Conservation (phyloP, 352 stramenopile species). For the Discostella stelligera region DNA sequence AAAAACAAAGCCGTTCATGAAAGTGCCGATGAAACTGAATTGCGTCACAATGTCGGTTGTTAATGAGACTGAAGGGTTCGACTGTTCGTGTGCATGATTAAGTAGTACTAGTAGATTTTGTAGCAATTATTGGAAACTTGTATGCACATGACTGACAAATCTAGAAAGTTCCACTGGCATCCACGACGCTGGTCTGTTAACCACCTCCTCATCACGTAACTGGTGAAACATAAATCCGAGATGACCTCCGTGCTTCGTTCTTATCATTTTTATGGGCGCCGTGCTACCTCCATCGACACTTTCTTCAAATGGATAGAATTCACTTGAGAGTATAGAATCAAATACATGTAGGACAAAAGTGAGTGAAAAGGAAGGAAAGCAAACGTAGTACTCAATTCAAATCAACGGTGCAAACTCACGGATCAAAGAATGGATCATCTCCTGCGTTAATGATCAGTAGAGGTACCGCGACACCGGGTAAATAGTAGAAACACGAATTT, state of each 20-base stretch:
- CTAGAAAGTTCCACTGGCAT: conserved; percentile 59
- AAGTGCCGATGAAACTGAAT: background rate
- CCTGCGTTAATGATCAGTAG: conserved; percentile 63
- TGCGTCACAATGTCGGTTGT: background rate
- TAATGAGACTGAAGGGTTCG: too few relatives aligned
- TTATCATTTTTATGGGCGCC: conserved; percentile 61
- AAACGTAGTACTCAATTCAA: background rate
- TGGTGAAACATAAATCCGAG: conserved; percentile 69
- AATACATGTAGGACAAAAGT: background rate
- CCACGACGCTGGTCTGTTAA: conserved; percentile 66
- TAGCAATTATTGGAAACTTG: background rate
- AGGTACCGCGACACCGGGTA: conserved; percentile 63
- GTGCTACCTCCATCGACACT: conserved; percentile 32
- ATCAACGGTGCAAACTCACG: conserved; percentile 16
- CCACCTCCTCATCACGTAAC: conserved; percentile 60
- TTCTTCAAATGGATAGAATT: conserved; percentile 33
- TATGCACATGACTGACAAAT: conserved; percentile 60
- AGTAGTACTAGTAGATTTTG: background rate
- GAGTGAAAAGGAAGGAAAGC: background rate
- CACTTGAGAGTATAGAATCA: background rate
- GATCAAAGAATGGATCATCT: conserved; percentile 77
- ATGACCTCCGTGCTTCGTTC: conserved; percentile 60
- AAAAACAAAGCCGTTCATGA: background rate
- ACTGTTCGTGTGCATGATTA: too few relatives aligned
- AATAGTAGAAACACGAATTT: conserved; percentile 46